Conservation (phyloP, 306 rosid species). For the Castanea crenata region DNA sequence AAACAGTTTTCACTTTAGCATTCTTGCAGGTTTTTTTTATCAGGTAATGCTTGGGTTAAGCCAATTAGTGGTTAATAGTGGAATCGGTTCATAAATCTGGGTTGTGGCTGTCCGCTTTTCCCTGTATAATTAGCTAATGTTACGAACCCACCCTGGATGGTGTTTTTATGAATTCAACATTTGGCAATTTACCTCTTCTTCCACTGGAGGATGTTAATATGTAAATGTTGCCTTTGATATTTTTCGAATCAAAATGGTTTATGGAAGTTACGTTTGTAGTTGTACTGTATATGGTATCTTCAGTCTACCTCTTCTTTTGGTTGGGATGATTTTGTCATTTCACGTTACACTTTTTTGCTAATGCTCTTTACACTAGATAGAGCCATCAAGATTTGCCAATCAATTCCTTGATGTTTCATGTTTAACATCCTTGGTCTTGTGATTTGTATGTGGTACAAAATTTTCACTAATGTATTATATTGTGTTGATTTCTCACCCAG, state of each 20-base stretch:
- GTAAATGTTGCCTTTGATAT: not conserved
- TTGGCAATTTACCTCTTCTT: not conserved
- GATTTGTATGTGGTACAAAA: not conserved
- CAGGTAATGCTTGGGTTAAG: conserved; percentile 44
- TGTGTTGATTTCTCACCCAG: not conserved
- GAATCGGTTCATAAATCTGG: conserved; percentile 25
- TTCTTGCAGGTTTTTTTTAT: conserved; percentile 35
- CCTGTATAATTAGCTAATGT: conserved; percentile 17
- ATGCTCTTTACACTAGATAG: not conserved
- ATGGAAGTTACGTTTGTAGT: not conserved
- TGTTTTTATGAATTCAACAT: not conserved
- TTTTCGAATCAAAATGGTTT: not conserved
- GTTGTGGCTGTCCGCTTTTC: conserved; percentile 12
- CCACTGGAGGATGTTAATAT: not conserved
- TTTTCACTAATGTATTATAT: not conserved
- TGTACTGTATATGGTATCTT: not conserved
- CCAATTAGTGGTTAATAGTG: conserved; percentile 22
- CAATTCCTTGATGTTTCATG: too few species aligned
- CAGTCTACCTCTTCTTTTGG: not conserved
- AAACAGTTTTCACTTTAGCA: conserved; percentile 23
- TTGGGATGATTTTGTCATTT: not conserved
- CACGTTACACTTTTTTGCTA: not conserved
- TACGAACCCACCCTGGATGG: conserved; percentile 16
- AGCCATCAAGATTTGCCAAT: too few species aligned
- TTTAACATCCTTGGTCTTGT: too few species aligned